A percentile compares a stretch with the other conserved stretches of the same genome.
phyloP scores from a whole-genome alignment of 1,284 basidiomycete species.

The Xerocomus nothofagi region DNA sequence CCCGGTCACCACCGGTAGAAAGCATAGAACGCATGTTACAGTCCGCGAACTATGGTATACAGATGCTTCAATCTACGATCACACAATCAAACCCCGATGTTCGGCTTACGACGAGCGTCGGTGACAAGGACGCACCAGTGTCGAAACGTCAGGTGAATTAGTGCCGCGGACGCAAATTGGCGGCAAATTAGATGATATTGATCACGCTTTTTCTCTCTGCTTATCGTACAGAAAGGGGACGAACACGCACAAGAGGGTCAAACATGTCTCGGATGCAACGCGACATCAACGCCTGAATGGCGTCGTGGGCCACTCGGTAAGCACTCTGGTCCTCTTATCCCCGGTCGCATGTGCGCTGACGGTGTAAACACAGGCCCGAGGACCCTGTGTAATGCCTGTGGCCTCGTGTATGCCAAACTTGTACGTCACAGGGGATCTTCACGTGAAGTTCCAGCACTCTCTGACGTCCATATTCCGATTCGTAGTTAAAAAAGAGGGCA shows the following conservation, averaged over 20 bases:
- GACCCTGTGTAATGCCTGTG: slow-evolving; percentile 59
- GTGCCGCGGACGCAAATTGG: slow-evolving; percentile 22
- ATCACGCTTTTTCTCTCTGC: slow-evolving; percentile 19
- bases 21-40: slow-evolving; percentile 47
- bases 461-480: slow-evolving; percentile 18
- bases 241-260: slow-evolving; percentile 56
- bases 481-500: slow-evolving; percentile 40
- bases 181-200: slow-evolving; percentile 7
- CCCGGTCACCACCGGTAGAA: slow-evolving; percentile 37
- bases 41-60: slow-evolving; percentile 52
- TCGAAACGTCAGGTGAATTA: slow-evolving; percentile 47
- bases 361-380: slow-evolving; percentile 45
- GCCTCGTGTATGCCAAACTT: slow-evolving; percentile 60
- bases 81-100: slow-evolving; percentile 33
- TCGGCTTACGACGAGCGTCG: slow-evolving; percentile 19
- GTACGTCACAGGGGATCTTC: slow-evolving; percentile 39
- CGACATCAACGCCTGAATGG: slow-evolving; percentile 86
- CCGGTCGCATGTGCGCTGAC: slow-evolving; percentile 24
- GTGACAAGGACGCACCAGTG: slow-evolving; percentile 34
- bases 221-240: slow-evolving; percentile 41
- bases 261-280: slow-evolving; percentile 73
- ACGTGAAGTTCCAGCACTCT: slow-evolving; percentile 14
- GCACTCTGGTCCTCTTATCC: slow-evolving; percentile 32
- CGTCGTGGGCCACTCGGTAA: slow-evolving; percentile 74
- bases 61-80: slow-evolving; percentile 46